phyloP scores from a whole-genome alignment of 108 stramenopile genomes.

The Schizochytrium sp. region DNA sequence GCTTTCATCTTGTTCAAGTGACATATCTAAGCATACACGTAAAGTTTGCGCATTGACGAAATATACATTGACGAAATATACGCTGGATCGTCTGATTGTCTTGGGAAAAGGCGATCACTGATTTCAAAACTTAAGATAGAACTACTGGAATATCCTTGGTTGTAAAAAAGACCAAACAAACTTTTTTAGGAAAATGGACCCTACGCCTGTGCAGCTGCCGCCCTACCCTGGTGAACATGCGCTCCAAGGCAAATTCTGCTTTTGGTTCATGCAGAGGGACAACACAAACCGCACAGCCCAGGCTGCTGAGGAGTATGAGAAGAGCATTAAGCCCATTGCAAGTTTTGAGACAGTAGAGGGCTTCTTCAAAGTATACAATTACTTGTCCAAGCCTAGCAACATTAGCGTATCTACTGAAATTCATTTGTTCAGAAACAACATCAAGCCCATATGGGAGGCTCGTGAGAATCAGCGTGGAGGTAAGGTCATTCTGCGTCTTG shows the following conservation, averaged over 20 bases:
- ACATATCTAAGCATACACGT: no score
- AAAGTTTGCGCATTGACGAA: no score
- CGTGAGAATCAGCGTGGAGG: constrained; percentile 88
- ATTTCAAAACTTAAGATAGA: no score
- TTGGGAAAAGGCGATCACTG: no score
- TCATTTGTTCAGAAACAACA: constrained; percentile 92
- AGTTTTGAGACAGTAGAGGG: constrained; percentile 90
- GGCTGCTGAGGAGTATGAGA: constrained; percentile 78
- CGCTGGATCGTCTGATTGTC: no score
- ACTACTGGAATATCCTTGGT: no score
- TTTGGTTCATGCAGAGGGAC: constrained; percentile 65
- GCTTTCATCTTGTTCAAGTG: no score
- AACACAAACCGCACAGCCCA: not conserved
- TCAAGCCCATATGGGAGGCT: constrained; percentile 98
- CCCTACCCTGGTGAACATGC: constrained; percentile 51
- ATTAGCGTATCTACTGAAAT: constrained; percentile 86
- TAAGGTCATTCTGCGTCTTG: constrained; percentile 91
- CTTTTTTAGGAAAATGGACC: not conserved
- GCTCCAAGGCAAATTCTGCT: constrained; percentile 52
- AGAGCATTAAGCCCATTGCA: constrained; percentile 85
- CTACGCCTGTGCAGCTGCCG: constrained; percentile 18
- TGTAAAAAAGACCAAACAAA: no score
- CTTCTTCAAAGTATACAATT: constrained; percentile 91
- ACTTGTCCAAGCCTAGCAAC: constrained; percentile 85
- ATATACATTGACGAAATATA: no score